phyloP scores from a whole-genome alignment of 176 grass and related monocot genomes.

The Dactylis glomerata region DNA sequence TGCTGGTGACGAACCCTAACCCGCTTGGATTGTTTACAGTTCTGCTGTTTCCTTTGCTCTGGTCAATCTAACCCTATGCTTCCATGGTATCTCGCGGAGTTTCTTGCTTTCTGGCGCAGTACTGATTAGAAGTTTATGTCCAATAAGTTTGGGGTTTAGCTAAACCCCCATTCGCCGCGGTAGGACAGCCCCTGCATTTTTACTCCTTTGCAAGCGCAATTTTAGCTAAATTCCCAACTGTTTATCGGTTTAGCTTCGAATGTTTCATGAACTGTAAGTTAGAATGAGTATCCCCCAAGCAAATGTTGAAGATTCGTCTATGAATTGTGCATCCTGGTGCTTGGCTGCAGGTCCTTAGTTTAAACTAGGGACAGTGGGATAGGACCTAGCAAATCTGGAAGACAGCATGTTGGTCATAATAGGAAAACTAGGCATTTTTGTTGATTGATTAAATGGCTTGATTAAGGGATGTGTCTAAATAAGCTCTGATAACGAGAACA shows the following conservation, averaged over 20 bases:
- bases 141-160: not conserved
- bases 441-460: not conserved
- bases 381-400: not conserved
- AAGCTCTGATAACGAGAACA: not conserved
- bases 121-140: not conserved
- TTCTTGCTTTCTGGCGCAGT: not conserved
- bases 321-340: not conserved
- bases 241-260: not conserved
- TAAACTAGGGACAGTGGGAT: not conserved
- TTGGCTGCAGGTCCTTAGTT: not conserved
- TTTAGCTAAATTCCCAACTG: not conserved
- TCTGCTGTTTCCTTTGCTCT: not conserved
- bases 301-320: not conserved
- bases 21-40: not conserved
- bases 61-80: not conserved
- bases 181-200: not conserved
- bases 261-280: too few species aligned
- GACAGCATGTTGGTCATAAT: not conserved
- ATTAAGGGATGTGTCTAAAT: not conserved
- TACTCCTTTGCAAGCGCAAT: not conserved
- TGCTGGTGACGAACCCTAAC: conserved; percentile 2
- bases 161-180: not conserved
- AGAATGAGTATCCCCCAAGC: not conserved
- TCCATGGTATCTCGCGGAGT: not conserved
- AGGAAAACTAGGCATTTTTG: not conserved